phyloP scores from a whole-genome alignment of 139 green algal species.

The Protoeuglena noctilucae region DNA sequence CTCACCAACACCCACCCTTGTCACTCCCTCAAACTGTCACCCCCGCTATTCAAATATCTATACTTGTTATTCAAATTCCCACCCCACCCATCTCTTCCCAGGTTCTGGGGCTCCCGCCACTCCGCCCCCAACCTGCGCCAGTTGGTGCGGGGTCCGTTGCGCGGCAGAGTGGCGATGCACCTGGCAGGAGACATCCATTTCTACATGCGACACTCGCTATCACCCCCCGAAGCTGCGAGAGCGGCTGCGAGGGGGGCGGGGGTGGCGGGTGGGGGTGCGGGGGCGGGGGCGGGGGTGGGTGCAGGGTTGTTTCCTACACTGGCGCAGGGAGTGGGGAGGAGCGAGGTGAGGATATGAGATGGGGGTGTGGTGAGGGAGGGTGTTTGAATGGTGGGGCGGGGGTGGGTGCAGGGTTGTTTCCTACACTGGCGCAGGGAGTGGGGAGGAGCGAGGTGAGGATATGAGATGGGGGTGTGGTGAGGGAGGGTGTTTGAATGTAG shows the following conservation, averaged over 20 bases:
- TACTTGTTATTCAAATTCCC: no score
- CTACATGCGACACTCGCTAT: slow-evolving; percentile 71
- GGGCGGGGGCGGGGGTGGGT: background rate
- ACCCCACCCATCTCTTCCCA: slow-evolving; percentile 22
- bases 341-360: no score
- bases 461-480: background rate
- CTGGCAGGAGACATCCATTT: slow-evolving; percentile 78
- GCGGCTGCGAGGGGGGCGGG: background rate
- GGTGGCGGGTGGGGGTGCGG: background rate
- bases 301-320: background rate
- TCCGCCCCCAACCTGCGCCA: slow-evolving; percentile 49
- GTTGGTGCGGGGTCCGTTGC: slow-evolving; percentile 55
- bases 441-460: no score
- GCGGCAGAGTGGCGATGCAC: slow-evolving; percentile 45
- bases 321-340: no score
- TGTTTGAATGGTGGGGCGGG: background rate
- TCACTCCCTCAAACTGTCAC: no score
- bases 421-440: background rate
- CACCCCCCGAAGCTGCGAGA: background rate
- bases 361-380: background rate
- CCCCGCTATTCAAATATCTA: no score
- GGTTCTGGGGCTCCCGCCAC: slow-evolving; percentile 17
- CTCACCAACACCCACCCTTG: no score
- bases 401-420: background rate
- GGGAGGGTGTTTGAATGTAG: background rate